phyloP scores from a whole-genome alignment of 2,329 filamentous ascomycete genomes.

The Xylaria hypoxylon region DNA sequence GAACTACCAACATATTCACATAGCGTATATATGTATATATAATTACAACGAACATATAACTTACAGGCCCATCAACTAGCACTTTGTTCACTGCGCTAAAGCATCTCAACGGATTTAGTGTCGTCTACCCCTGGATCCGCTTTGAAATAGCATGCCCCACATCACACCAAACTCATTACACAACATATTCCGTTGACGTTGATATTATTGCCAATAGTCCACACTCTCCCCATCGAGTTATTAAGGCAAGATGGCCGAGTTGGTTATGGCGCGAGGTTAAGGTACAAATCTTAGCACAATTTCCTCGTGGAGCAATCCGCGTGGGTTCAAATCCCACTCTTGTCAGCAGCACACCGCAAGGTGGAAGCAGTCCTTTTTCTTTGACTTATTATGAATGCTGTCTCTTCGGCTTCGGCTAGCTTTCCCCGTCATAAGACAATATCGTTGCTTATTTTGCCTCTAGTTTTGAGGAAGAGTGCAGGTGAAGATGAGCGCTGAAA shows the following conservation, averaged over 20 bases:
- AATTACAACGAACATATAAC: constrained; percentile 23
- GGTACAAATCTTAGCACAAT: constrained; percentile 48
- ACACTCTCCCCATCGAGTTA: background rate
- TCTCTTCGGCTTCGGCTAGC: no score
- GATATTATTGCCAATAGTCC: background rate
- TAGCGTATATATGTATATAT: constrained; percentile 27
- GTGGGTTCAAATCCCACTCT: constrained; percentile 57
- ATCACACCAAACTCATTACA: background rate
- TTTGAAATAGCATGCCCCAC: background rate
- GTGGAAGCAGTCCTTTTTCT: background rate
- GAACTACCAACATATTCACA: constrained; percentile 8
- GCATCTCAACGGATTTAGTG: background rate
- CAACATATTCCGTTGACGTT: no score
- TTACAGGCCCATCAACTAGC: background rate
- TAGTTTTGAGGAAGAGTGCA: no score
- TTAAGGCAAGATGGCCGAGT: constrained; percentile 52
- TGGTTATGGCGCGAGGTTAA: constrained; percentile 54
- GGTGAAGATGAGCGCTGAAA: background rate
- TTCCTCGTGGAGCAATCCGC: constrained; percentile 51
- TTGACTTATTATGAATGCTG: background rate
- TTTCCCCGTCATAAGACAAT: background rate
- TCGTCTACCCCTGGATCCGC: background rate
- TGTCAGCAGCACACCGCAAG: constrained; percentile 17
- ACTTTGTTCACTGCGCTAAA: background rate
- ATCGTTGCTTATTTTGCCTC: no score